phyloP scores from a whole-genome alignment of 148 eudicot species.

The Salicornia ramosissima region DNA sequence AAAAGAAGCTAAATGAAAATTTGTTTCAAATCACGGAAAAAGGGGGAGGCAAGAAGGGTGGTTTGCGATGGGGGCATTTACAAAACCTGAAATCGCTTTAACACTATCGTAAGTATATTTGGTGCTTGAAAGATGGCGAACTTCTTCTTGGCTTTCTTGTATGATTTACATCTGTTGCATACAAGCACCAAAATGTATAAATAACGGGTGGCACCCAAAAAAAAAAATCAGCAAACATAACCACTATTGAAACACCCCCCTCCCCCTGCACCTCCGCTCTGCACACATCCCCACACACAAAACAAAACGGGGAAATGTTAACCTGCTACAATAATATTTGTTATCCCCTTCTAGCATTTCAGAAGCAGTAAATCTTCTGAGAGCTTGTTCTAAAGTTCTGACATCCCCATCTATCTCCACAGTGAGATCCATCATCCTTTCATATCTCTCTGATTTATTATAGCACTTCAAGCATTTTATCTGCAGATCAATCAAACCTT shows the following conservation, averaged over 20 bases:
- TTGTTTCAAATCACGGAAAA: background rate
- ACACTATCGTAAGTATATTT: constrained; percentile 35
- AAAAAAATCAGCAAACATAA: background rate
- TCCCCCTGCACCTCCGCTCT: too few relatives aligned
- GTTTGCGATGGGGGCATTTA: background rate
- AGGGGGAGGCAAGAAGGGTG: too few relatives aligned
- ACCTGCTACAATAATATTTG: constrained; percentile 34
- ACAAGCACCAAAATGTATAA: background rate
- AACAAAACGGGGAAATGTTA: background rate
- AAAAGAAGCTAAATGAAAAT: background rate
- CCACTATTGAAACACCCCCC: too few relatives aligned
- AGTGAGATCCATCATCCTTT: constrained; percentile 39
- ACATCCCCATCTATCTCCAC: constrained; percentile 39
- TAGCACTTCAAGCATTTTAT: constrained; percentile 33
- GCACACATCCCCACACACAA: too few relatives aligned
- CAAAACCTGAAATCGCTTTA: constrained; percentile 35
- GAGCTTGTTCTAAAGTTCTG: constrained; percentile 34
- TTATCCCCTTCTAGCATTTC: constrained; percentile 32
- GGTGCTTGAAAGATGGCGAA: constrained; percentile 31
- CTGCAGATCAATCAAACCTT: constrained; percentile 16
- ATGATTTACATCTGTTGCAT: constrained; percentile 33
- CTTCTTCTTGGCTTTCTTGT: constrained; percentile 34
- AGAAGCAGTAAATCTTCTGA: constrained; percentile 32
- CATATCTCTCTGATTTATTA: constrained; percentile 27
- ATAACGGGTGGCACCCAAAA: background rate